These are phyloP conservation scores for Drosera spatulata DNA, from an alignment of 179 eudicot genomes.

Conservation along the genomic window DNA sequence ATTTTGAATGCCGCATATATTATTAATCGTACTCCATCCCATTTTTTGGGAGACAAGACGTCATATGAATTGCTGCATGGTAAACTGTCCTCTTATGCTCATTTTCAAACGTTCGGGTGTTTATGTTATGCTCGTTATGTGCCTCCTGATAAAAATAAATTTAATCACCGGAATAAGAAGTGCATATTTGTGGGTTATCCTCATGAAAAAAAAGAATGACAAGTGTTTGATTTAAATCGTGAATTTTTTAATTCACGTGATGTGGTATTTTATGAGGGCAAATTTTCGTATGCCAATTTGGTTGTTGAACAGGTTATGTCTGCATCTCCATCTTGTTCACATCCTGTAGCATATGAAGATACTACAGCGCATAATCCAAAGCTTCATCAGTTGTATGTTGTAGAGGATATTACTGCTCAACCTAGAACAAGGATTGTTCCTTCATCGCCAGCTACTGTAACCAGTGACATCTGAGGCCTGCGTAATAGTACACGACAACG, in stretches of 20 bases:
- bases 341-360: background rate
- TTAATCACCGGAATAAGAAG: background rate
- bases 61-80: background rate
- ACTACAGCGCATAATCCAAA: too few species aligned
- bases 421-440: too few species aligned
- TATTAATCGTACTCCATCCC: background rate
- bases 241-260: background rate
- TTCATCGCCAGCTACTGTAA: background rate
- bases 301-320: background rate
- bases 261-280: background rate
- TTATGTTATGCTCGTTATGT: background rate
- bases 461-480: too few species aligned
- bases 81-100: background rate
- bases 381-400: too few species aligned
- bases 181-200: conserved; percentile 7
- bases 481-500: background rate
- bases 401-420: too few species aligned
- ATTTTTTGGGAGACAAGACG: background rate
- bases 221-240: background rate
- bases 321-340: background rate
- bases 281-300: background rate
- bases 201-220: background rate
- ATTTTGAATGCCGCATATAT: background rate
- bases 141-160: background rate
- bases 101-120: conserved; percentile 2